Percentiles rank a stretch among this genome's conserved stretches.
Evolutionary conservation across 2,329 filamentous ascomycete genomes (phyloP).

Genomic region (Hortaea sp.): DNA sequence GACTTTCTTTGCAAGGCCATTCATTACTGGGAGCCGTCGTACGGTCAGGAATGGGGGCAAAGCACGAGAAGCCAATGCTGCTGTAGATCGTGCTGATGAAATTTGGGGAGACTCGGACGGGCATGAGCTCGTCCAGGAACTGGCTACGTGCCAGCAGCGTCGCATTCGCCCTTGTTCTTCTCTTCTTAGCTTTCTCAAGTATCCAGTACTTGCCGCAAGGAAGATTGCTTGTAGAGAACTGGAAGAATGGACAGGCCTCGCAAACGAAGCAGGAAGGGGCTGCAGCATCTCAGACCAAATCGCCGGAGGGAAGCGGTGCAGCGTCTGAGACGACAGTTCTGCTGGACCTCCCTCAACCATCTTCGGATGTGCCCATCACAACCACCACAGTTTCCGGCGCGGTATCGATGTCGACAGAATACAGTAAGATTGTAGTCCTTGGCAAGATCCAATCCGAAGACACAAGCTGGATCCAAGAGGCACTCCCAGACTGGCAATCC

Average conservation of each 20-base stretch:
- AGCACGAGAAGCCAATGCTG: too few species aligned
- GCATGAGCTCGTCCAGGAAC: neutral
- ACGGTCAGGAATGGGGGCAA: too few species aligned
- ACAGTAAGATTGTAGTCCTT: conserved; percentile 27
- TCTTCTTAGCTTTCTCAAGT: conserved; percentile 1
- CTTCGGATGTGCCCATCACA: neutral
- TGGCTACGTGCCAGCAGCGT: conserved; percentile 1
- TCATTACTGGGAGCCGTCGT: too few species aligned
- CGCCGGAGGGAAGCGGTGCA: neutral
- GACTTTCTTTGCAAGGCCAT: too few species aligned
- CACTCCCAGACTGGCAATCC: conserved; percentile 39
- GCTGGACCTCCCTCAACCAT: neutral
- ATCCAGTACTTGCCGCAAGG: neutral
- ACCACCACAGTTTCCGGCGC: neutral
- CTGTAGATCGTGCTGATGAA: too few species aligned
- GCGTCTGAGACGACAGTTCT: neutral
- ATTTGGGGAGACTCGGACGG: too few species aligned
- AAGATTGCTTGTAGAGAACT: neutral
- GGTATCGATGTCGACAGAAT: neutral
- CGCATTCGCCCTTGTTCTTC: neutral
- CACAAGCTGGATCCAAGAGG: conserved; percentile 34
- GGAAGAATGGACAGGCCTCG: neutral
- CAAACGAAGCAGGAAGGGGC: neutral
- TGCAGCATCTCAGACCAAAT: neutral
- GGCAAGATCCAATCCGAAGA: conserved; percentile 34